A percentile compares a stretch with the other conserved stretches of the same genome.
Evolutionary conservation across 2,329 filamentous ascomycete genomes (phyloP).

Genomic region (Microcyclosporella mali): DNA sequence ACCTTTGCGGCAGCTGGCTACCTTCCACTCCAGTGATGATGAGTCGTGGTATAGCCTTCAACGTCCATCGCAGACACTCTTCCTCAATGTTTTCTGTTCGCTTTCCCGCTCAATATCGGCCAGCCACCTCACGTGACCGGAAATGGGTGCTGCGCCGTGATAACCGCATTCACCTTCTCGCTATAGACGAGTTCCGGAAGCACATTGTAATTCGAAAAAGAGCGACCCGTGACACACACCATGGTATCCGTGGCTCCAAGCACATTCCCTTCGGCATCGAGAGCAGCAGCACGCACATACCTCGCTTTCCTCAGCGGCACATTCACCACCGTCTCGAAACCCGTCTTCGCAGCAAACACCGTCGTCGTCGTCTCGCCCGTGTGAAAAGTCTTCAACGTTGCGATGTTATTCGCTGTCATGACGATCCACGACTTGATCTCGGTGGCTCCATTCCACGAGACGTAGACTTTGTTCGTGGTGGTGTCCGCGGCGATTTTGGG

Average conservation of each 20-base stretch:
- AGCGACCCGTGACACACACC: neutral
- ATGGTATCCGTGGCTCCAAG: neutral
- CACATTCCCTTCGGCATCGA: neutral
- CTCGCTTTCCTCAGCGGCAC: conserved; percentile 1
- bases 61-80: too few relatives aligned
- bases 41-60: too few relatives aligned
- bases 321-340: conserved; percentile 19
- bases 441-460: conserved; percentile 46
- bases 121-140: too few relatives aligned
- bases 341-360: conserved; percentile 5
- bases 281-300: neutral
- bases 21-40: too few relatives aligned
- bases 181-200: neutral
- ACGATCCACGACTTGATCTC: conserved; percentile 37
- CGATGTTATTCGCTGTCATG: too few relatives aligned
- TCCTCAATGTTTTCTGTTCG: too few relatives aligned
- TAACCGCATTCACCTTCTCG: neutral
- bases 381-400: too few relatives aligned
- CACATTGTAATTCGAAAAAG: neutral
- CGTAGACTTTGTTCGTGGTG: conserved; percentile 34
- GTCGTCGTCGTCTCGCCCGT: too few relatives aligned
- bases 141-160: too few relatives aligned
- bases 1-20: too few relatives aligned
- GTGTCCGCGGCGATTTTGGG: neutral
- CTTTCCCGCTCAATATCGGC: too few relatives aligned